These are phyloP conservation scores for Rostrohypoxylon terebratum DNA, from an alignment of 495 filamentous ascomycete genomes.

Conservation along the genomic window DNA sequence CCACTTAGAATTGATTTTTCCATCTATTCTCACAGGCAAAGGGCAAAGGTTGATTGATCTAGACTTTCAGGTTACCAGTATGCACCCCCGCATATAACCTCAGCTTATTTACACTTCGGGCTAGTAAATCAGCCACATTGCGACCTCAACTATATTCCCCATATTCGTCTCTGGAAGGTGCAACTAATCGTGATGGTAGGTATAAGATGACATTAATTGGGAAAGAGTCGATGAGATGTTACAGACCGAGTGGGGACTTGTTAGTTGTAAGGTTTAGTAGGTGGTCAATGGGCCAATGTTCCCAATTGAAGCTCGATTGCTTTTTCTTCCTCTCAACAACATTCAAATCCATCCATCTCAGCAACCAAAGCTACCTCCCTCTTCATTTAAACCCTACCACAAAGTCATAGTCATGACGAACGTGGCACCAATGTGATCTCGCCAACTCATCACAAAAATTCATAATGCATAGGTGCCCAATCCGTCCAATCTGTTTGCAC, in stretches of 20 bases:
- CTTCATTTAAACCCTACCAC: conserved; percentile 27
- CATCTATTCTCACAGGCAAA: neutral
- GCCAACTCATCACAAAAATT: conserved; percentile 26
- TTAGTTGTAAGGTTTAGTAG: neutral
- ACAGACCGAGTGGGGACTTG: conserved; percentile 8
- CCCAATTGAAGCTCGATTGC: neutral
- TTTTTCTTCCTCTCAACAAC: conserved; percentile 2
- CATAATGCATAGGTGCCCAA: conserved; percentile 37
- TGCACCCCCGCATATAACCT: neutral
- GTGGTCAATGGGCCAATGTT: too few relatives aligned
- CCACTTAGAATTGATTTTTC: neutral
- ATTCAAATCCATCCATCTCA: neutral
- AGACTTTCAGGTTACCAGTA: neutral
- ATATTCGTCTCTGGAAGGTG: neutral
- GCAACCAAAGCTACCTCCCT: neutral
- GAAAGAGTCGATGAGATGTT: conserved; percentile 9
- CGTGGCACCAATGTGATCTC: conserved; percentile 40
- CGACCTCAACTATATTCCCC: neutral
- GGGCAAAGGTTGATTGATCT: neutral
- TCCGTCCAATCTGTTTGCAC: conserved; percentile 37
- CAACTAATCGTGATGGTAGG: conserved; percentile 5
- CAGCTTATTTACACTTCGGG: neutral
- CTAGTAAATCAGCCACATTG: neutral
- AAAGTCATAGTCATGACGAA: conserved; percentile 20
- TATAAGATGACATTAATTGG: neutral